Evolutionary conservation across 352 stramenopile genomes (phyloP), one percentile per base, ranked within the genome.

Genomic region (Pythium rhizo-oryzae): DNA sequence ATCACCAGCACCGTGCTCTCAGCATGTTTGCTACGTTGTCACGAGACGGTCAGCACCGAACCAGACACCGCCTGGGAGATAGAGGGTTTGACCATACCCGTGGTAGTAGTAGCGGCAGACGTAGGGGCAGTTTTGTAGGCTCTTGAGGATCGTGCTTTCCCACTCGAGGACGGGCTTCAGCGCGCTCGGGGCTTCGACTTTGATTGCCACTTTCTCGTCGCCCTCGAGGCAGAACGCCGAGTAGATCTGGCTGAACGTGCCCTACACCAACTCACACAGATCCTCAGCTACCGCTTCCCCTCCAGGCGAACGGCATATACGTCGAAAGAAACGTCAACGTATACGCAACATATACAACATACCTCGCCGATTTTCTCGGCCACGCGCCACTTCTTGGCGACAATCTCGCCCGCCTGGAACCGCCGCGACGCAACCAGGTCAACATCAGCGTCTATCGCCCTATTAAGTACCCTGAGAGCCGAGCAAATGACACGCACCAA

Each of bases 201-300:
- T 96, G 12, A 96, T 85, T 1, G 89, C 89, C 50, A 96, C 87
- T 71, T 85, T 86, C 50, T 91, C 75, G 18, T 81, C 80, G 70
- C 78, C 81, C 52, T 93, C 82, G 33, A 94, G 71, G 49, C 84
- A 87, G 46, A 90, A 93, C 37, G 89, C 89, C 70, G 88, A 89
- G 72, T 94, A 96, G 59, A 96, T 96, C 72, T 96, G 87, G 58
- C 89, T 96, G 62, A 96, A 96, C 9, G 89, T 96, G 24, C 89
- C 89, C 80, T 91, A 41, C 46, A 54, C n/a, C 23, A n/a, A n/a
- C 13, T 15, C 41, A 7, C 41, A 47, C 18, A 47, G 9, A n/a
- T 47, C 3, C 18, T 43, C 37, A 43, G 37, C 15, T 1, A 43
- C 37, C 6, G 28, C 3, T 33, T 33, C 6, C 28, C 35, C 35